Evolutionary conservation across 2,329 filamentous ascomycete genomes (phyloP).

Genomic region (Pyrenophora tritici-repentis): DNA sequence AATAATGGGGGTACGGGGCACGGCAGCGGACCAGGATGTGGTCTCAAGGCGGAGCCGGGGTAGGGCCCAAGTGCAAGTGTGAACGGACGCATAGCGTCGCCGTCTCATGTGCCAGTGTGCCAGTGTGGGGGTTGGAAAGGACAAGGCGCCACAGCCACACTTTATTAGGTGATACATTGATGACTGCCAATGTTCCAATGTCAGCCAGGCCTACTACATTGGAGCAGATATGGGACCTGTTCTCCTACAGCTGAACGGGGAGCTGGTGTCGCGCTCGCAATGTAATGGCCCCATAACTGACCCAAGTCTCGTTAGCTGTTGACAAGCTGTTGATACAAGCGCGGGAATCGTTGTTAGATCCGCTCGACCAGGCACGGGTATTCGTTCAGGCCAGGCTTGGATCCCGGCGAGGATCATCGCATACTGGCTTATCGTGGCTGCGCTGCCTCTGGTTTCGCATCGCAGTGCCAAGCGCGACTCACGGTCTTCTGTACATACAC

Average conservation of each 20-base stretch:
- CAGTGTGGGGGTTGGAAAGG: constrained; percentile 38
- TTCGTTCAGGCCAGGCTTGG: constrained; percentile 20
- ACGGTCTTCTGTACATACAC: constrained; percentile 10
- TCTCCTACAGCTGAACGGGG: no score
- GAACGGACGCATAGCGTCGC: constrained; percentile 38
- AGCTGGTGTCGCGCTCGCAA: no score
- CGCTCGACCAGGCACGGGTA: constrained; percentile 3
- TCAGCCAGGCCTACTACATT: constrained; percentile 12
- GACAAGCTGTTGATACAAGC: not conserved
- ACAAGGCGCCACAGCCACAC: constrained; percentile 32
- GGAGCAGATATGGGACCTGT: constrained; percentile 2
- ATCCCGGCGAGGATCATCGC: constrained; percentile 33
- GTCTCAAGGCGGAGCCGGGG: constrained; percentile 35
- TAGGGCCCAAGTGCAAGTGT: constrained; percentile 30
- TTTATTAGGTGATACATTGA: constrained; percentile 28
- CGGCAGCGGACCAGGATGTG: constrained; percentile 36
- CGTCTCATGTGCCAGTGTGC: constrained; percentile 31
- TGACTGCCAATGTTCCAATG: constrained; percentile 12
- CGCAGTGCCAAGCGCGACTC: constrained; percentile 13
- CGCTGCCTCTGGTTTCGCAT: constrained; percentile 10
- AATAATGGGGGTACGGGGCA: constrained; percentile 29
- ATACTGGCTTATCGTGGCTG: constrained; percentile 24
- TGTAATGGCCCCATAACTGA: no score
- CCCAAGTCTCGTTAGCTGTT: not conserved
- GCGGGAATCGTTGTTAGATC: not conserved